These are phyloP conservation scores for Arachis monticola DNA, from an alignment of 331 rosid species.

Conservation along the genomic window DNA sequence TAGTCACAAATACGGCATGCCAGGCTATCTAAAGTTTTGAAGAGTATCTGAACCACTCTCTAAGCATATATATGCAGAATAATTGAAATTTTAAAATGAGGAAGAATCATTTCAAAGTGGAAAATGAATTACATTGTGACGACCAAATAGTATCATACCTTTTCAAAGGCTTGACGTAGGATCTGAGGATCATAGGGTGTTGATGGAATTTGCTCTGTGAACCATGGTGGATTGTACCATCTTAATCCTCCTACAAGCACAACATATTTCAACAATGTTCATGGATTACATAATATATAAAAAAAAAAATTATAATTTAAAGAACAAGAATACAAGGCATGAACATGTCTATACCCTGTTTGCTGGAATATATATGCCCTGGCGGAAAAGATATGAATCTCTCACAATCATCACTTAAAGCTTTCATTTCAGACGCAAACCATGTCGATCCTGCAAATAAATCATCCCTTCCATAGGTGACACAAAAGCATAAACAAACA, in stretches of 20 bases:
- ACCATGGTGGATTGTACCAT: constrained; percentile 97
- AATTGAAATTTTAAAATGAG: constrained; percentile 5
- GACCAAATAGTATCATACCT: constrained; percentile 47
- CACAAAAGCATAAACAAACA: constrained; percentile 12
- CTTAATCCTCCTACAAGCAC: constrained; percentile 72
- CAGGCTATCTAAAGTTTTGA: constrained; percentile 11
- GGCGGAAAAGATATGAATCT: constrained; percentile 88
- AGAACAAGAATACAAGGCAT: constrained; percentile 15
- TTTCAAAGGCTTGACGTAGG: constrained; percentile 81
- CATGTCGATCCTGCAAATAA: constrained; percentile 80
- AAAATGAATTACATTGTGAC: background rate
- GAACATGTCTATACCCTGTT: constrained; percentile 58
- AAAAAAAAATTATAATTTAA: background rate
- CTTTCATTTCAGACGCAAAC: constrained; percentile 99
- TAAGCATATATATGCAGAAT: constrained; percentile 25
- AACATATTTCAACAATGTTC: constrained; percentile 30
- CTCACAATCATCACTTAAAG: constrained; percentile 94
- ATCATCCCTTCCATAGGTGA: constrained; percentile 34
- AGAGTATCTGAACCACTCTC: constrained; percentile 18
- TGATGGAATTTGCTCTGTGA: constrained; percentile 67
- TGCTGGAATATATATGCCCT: constrained; percentile 96
- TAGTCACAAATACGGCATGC: background rate
- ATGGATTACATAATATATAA: background rate
- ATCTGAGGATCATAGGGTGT: constrained; percentile 64
- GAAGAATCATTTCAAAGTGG: constrained; percentile 10